These are phyloP conservation scores for Pleurotus eryngii DNA, from an alignment of 768 basidiomycete species.

Conservation along the genomic window DNA sequence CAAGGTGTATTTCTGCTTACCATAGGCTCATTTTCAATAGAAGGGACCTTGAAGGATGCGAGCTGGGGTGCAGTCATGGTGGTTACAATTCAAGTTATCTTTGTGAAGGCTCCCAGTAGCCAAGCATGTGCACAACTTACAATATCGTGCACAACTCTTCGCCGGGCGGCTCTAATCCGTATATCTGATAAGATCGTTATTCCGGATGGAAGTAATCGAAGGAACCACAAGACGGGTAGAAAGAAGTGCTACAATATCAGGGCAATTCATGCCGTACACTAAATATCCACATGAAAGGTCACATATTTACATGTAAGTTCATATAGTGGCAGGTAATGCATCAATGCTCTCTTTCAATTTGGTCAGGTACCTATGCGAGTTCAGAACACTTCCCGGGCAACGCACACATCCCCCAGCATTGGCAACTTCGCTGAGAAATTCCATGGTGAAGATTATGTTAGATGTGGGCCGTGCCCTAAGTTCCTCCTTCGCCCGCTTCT, in stretches of 20 bases:
- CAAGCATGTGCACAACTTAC: not conserved
- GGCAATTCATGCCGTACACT: no score
- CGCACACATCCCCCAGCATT: conserved; percentile 51
- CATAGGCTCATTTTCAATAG: conserved; percentile 92
- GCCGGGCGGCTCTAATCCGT: conserved; percentile 9
- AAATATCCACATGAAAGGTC: not conserved
- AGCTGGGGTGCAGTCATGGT: conserved; percentile 73
- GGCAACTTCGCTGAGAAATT: conserved; percentile 53
- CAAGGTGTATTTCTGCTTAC: conserved; percentile 34
- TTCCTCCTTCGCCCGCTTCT: conserved; percentile 54
- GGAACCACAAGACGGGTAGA: not conserved
- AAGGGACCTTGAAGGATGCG: conserved; percentile 82
- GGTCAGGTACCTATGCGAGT: conserved; percentile 54
- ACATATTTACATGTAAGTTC: not conserved
- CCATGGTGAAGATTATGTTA: conserved; percentile 55
- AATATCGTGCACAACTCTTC: not conserved
- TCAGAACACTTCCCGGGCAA: conserved; percentile 66
- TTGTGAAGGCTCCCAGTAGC: not conserved
- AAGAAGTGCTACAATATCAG: not conserved
- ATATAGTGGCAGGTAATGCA: conserved; percentile 34
- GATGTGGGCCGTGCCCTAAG: conserved; percentile 53
- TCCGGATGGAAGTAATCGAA: not conserved
- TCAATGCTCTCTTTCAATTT: conserved; percentile 58
- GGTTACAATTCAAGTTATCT: conserved; percentile 14
- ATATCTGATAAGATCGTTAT: conserved; percentile 5